Evolutionary conservation across 345 rosid species (phyloP).

Genomic region (Eucalyptus coolabah): DNA sequence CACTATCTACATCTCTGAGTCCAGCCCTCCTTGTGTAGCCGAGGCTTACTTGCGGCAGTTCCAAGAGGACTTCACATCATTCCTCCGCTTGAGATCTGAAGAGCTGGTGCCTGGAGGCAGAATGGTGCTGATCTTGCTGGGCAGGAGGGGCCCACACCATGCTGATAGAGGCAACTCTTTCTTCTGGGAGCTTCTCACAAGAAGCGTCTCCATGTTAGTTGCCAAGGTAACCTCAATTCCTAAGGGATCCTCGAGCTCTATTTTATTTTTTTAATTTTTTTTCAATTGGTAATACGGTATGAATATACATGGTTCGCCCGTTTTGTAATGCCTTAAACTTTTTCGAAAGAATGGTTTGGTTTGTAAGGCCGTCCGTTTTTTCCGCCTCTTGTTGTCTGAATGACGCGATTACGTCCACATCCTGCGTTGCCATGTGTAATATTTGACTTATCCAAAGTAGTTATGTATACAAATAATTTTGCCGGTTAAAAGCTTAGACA

Average conservation of each 20-base stretch:
- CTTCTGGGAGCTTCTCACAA: slow-evolving; percentile 65
- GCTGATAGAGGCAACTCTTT: slow-evolving; percentile 84
- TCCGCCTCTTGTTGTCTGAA: background rate
- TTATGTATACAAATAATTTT: background rate
- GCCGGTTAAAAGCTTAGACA: background rate
- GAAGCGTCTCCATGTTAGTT: slow-evolving; percentile 39
- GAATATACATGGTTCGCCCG: background rate
- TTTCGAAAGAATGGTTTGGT: background rate
- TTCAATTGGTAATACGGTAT: background rate
- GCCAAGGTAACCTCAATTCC: slow-evolving; percentile 22
- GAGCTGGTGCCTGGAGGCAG: slow-evolving; percentile 46
- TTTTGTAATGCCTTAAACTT: background rate
- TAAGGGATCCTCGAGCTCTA: background rate
- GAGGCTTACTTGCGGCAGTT: slow-evolving; percentile 59
- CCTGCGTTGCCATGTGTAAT: background rate
- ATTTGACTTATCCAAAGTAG: background rate
- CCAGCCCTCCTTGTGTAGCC: slow-evolving; percentile 49
- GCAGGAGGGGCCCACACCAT: slow-evolving; percentile 51
- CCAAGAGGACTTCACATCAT: slow-evolving; percentile 56
- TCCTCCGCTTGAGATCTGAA: slow-evolving; percentile 47
- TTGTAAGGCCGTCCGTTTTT: background rate
- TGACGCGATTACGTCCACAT: background rate
- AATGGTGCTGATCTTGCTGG: slow-evolving; percentile 63
- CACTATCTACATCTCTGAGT: slow-evolving; percentile 39
- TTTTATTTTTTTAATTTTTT: background rate